Percentiles rank a stretch among this genome's conserved stretches.
Conservation (phyloP, 306 rosid species). For the Abrus pulchellus region DNA sequence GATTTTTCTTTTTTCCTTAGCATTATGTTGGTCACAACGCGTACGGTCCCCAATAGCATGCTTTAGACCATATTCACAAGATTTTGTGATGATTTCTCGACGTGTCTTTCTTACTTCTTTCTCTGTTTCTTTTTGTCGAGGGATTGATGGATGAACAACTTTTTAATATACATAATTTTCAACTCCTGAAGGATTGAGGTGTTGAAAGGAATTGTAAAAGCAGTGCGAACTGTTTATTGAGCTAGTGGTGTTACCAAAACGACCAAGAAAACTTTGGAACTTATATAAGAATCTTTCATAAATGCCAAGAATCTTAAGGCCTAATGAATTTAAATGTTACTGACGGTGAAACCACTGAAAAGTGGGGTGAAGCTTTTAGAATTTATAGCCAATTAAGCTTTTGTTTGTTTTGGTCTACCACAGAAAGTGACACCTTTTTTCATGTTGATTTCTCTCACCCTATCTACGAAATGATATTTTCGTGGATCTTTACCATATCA, state of each 20-base stretch:
- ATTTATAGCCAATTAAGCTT: slow-evolving; percentile 22
- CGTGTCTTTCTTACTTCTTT: slow-evolving; percentile 21
- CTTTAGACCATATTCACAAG: slow-evolving; percentile 48
- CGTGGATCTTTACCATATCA: slow-evolving; percentile 46
- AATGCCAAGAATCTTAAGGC: slow-evolving; percentile 5
- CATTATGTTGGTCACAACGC: slow-evolving; percentile 30
- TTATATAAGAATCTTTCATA: neutral
- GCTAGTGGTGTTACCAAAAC: neutral
- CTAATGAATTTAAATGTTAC: slow-evolving; percentile 1
- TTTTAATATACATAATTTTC: neutral
- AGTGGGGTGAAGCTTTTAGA: slow-evolving; percentile 10
- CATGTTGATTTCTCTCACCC: slow-evolving; percentile 27
- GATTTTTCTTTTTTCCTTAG: slow-evolving; percentile 20
- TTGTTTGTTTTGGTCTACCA: slow-evolving; percentile 27
- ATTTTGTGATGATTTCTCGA: slow-evolving; percentile 39
- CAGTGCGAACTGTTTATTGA: neutral
- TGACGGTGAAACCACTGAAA: slow-evolving; percentile 19
- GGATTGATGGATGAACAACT: slow-evolving; percentile 13
- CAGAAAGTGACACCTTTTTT: slow-evolving; percentile 35
- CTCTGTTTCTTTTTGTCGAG: neutral
- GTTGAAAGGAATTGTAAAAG: neutral
- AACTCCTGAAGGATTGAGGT: neutral
- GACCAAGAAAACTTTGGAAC: neutral
- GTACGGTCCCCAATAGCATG: slow-evolving; percentile 37
- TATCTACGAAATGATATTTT: slow-evolving; percentile 39